phyloP scores from a whole-genome alignment of 2,329 filamentous ascomycete genomes.

The Fusarium sp. region DNA sequence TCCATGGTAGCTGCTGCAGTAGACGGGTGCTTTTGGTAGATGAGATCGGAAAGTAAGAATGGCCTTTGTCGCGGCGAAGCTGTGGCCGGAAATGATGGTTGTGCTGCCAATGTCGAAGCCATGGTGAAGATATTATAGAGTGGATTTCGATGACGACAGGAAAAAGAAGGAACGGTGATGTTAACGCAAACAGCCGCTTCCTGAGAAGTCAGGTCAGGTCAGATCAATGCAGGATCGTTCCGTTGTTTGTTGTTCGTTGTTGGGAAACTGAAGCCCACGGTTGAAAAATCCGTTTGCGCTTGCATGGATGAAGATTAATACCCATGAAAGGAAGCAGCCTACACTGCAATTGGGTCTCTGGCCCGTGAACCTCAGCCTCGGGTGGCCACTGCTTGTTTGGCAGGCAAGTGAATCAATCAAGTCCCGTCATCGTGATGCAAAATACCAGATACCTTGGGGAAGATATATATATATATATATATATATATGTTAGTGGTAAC shows the following conservation, averaged over 20 bases:
- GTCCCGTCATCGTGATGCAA: slow-evolving; percentile 6
- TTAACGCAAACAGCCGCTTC: slow-evolving; percentile 15
- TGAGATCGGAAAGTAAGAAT: slow-evolving; percentile 14
- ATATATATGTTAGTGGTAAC: not conserved
- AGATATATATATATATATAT: not conserved
- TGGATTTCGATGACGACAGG: slow-evolving; percentile 1
- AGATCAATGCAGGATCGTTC: slow-evolving; percentile 8
- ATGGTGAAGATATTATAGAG: slow-evolving; percentile 14
- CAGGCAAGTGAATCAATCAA: not conserved
- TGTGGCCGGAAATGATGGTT: slow-evolving; percentile 24
- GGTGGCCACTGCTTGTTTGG: slow-evolving; percentile 33
- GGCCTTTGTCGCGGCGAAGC: slow-evolving; percentile 17
- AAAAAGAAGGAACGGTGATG: not conserved
- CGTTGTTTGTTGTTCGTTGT: not conserved
- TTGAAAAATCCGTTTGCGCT: slow-evolving; percentile 26
- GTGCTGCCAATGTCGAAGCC: slow-evolving; percentile 33
- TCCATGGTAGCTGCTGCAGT: slow-evolving; percentile 8
- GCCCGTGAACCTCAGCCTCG: slow-evolving; percentile 33
- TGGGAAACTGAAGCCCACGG: slow-evolving; percentile 3
- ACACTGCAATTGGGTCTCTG: slow-evolving; percentile 29
- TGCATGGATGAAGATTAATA: slow-evolving; percentile 27
- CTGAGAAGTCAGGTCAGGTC: not conserved
- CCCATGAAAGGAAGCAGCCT: slow-evolving; percentile 24
- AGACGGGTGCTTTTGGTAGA: slow-evolving; percentile 9
- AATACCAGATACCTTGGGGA: not conserved